phyloP scores from a whole-genome alignment of 2,329 filamentous ascomycete species.

The Laburnicola sp. region DNA sequence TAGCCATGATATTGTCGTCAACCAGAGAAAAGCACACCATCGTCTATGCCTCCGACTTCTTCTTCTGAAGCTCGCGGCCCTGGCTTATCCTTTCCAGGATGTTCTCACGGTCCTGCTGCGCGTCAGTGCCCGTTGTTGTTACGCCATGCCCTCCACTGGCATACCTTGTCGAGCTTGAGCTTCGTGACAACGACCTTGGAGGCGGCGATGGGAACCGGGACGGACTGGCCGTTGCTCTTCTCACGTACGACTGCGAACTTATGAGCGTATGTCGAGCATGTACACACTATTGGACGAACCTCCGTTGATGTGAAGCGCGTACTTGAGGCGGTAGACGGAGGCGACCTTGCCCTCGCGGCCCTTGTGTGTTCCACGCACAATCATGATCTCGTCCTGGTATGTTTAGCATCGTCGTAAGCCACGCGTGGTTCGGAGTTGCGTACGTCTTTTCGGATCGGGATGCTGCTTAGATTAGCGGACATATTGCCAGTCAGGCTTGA shows the following conservation, averaged over 20 bases:
- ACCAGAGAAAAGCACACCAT: conserved; percentile 32
- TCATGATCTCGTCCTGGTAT: conserved; percentile 73
- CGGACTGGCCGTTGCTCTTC: conserved; percentile 95
- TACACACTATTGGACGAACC: conserved; percentile 30
- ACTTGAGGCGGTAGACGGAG: conserved; percentile 81
- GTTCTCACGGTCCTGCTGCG: conserved; percentile 71
- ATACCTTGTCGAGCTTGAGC: conserved; percentile 88
- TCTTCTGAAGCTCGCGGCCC: conserved; percentile 75
- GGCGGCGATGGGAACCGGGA: conserved; percentile 90
- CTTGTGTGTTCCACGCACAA: conserved; percentile 93
- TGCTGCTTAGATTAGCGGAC: conserved; percentile 47
- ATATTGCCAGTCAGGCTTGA: background rate
- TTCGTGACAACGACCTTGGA: conserved; percentile 99
- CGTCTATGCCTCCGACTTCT: conserved; percentile 63
- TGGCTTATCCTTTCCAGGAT: conserved; percentile 84
- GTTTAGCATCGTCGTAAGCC: conserved; percentile 30
- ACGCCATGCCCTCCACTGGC: background rate
- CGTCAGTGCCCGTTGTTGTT: conserved; percentile 11
- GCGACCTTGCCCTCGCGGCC: conserved; percentile 98
- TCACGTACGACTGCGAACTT: conserved; percentile 72
- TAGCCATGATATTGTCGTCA: conserved; percentile 47
- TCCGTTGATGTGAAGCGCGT: conserved; percentile 95
- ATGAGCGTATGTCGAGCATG: conserved; percentile 25
- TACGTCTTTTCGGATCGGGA: conserved; percentile 91
- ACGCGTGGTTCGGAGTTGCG: conserved; percentile 42